phyloP scores from a whole-genome alignment of 805 yeast species.

The Grigorovia yakushimaensis region DNA sequence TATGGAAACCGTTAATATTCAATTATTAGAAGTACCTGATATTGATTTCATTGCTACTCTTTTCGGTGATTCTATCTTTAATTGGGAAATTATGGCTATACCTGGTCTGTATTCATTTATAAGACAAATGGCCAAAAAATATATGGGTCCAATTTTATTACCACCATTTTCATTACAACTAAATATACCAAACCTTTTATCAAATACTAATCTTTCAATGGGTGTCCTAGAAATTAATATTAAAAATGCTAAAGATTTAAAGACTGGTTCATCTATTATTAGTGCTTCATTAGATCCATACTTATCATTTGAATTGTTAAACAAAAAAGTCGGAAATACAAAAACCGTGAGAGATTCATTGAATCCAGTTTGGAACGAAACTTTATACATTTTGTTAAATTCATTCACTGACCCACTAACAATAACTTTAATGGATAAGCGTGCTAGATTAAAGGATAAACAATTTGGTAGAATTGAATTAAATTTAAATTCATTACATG shows the following conservation, averaged over 20 bases:
- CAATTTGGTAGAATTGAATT: conserved; percentile 66
- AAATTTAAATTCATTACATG: conserved; percentile 58
- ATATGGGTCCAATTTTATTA: conserved; percentile 79
- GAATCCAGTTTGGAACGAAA: conserved; percentile 80
- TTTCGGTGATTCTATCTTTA: conserved; percentile 72
- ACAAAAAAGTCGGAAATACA: conserved; percentile 55
- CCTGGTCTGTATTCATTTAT: conserved; percentile 84
- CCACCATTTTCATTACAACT: conserved; percentile 89
- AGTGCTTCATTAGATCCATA: conserved; percentile 90
- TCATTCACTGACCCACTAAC: conserved; percentile 77
- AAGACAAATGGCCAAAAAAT: conserved; percentile 76
- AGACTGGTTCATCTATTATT: conserved; percentile 51
- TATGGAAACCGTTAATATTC: conserved; percentile 78
- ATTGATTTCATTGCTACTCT: conserved; percentile 71
- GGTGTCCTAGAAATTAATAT: conserved; percentile 74
- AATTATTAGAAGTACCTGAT: conserved; percentile 77
- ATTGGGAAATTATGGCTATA: conserved; percentile 75
- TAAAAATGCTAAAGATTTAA: conserved; percentile 57
- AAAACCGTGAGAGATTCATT: conserved; percentile 56
- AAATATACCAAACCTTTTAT: conserved; percentile 80
- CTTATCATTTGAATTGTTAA: conserved; percentile 56
- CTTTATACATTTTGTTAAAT: conserved; percentile 54
- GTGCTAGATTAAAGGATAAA: conserved; percentile 65
- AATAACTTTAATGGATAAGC: conserved; percentile 64
- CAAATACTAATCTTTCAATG: conserved; percentile 78